A percentile compares a stretch with the other conserved stretches of the same genome.
These are phyloP conservation scores for Solanum virginianum DNA, from an alignment of 257 asterid genomes.

Conservation along the genomic window DNA sequence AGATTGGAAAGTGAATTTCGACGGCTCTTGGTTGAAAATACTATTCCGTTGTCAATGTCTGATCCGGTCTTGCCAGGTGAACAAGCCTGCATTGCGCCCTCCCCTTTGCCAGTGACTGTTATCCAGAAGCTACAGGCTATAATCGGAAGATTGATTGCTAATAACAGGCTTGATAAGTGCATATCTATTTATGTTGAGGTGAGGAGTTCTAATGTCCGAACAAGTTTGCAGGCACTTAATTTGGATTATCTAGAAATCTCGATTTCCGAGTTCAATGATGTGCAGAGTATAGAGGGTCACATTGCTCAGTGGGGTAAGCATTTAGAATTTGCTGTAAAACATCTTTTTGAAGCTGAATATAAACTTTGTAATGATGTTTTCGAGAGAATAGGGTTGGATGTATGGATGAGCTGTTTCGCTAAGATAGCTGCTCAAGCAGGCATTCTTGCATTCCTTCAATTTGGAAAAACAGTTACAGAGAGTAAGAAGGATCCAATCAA, in stretches of 20 bases:
- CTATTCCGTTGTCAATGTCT: conserved; percentile 65
- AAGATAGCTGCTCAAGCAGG: conserved; percentile 85
- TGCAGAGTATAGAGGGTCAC: conserved; percentile 64
- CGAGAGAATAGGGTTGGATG: conserved; percentile 69
- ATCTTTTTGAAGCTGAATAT: conserved; percentile 78
- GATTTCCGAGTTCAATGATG: conserved; percentile 67
- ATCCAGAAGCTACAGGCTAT: conserved; percentile 75
- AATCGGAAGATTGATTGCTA: conserved; percentile 55
- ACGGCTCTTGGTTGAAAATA: conserved; percentile 44
- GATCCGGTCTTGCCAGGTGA: conserved; percentile 38
- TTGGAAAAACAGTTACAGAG: conserved; percentile 72
- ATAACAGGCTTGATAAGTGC: conserved; percentile 61
- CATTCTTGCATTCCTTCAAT: conserved; percentile 66
- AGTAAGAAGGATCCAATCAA: conserved; percentile 92
- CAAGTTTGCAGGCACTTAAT: conserved; percentile 73
- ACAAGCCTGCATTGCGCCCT: conserved; percentile 58
- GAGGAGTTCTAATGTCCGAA: conserved; percentile 65
- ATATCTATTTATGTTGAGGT: conserved; percentile 69
- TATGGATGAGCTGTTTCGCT: conserved; percentile 80
- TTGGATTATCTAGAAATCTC: conserved; percentile 88
- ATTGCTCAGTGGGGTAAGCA: conserved; percentile 85
- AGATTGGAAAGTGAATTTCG: conserved; percentile 66
- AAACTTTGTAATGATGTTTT: conserved; percentile 72
- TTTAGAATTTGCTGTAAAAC: conserved; percentile 83
- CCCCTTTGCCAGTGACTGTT: conserved; percentile 66